Evolutionary conservation across 768 basidiomycete species (phyloP).

Genomic region (Arthromyces matolae): DNA sequence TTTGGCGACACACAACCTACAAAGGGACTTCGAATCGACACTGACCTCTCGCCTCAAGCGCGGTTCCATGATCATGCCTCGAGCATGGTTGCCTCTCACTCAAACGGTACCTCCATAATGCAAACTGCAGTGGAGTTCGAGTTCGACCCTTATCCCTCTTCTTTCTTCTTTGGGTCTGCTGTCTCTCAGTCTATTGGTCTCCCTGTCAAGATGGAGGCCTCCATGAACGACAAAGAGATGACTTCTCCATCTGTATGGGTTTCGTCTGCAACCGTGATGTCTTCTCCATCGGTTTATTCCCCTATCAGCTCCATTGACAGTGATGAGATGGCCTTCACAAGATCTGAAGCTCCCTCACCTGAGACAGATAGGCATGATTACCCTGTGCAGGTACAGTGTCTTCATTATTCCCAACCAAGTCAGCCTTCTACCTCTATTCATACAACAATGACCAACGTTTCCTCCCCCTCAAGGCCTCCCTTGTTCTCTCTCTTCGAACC

Average conservation of each 20-base stretch:
- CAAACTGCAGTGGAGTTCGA: slow-evolving; percentile 75
- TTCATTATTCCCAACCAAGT: slow-evolving; percentile 33
- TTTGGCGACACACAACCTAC: slow-evolving; percentile 35
- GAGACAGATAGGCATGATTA: slow-evolving; percentile 29
- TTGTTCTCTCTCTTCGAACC: slow-evolving; percentile 14
- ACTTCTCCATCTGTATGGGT: slow-evolving; percentile 48
- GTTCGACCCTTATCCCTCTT: slow-evolving; percentile 55
- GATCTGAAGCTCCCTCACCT: slow-evolving; percentile 32
- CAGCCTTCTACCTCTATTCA: slow-evolving; percentile 41
- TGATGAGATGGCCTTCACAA: slow-evolving; percentile 30
- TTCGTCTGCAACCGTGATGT: slow-evolving; percentile 41
- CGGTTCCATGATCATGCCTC: slow-evolving; percentile 45
- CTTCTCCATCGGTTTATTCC: slow-evolving; percentile 45
- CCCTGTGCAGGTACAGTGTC: slow-evolving; percentile 31
- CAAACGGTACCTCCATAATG: slow-evolving; percentile 62
- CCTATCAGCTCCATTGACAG: slow-evolving; percentile 32
- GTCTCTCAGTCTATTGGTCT: slow-evolving; percentile 35
- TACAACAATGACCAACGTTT: slow-evolving; percentile 38
- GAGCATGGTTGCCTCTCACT: slow-evolving; percentile 40
- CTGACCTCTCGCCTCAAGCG: slow-evolving; percentile 37
- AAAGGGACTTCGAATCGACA: slow-evolving; percentile 59
- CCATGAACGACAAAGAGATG: slow-evolving; percentile 53
- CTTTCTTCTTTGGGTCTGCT: slow-evolving; percentile 50
- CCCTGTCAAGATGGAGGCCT: slow-evolving; percentile 21
- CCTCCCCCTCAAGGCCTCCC: slow-evolving; percentile 37